phyloP scores from a whole-genome alignment of 352 stramenopile genomes.

The Nothophytophthora sp. region DNA sequence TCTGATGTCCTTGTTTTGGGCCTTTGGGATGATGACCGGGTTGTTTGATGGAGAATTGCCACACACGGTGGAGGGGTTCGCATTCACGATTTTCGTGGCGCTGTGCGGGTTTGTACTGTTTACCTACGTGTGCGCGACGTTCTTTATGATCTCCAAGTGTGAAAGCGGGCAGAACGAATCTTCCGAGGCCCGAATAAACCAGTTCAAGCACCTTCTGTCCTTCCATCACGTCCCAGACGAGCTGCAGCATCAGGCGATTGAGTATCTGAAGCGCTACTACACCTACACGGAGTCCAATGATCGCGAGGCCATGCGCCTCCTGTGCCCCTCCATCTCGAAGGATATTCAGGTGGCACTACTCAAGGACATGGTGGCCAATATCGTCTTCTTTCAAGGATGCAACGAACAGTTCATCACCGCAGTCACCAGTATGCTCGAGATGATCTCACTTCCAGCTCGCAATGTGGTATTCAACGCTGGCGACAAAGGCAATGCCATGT shows the following conservation, averaged over 20 bases:
- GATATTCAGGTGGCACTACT: constrained; percentile 65
- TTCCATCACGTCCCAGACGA: constrained; percentile 61
- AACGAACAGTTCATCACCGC: constrained; percentile 67
- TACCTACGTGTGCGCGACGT: constrained; percentile 65
- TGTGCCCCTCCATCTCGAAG: constrained; percentile 69
- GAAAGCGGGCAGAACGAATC: constrained; percentile 51
- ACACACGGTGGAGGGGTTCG: constrained; percentile 41
- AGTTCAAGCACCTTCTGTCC: constrained; percentile 69
- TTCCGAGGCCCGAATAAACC: constrained; percentile 66
- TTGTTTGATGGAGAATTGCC: constrained; percentile 70
- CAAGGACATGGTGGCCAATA: constrained; percentile 53
- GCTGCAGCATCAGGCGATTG: constrained; percentile 50
- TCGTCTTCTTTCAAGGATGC: constrained; percentile 62
- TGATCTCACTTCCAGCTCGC: constrained; percentile 58
- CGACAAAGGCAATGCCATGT: constrained; percentile 68
- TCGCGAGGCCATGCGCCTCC: constrained; percentile 49
- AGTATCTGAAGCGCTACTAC: constrained; percentile 62
- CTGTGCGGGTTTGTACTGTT: constrained; percentile 72
- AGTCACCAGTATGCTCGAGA: constrained; percentile 61
- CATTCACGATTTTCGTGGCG: constrained; percentile 67
- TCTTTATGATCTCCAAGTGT: constrained; percentile 84
- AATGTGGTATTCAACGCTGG: constrained; percentile 49
- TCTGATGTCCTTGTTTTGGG: constrained; percentile 65
- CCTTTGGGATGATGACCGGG: constrained; percentile 59
- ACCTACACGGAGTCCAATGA: constrained; percentile 71